Percentiles rank a stretch among this genome's conserved stretches.
Evolutionary conservation across 495 filamentous ascomycete species (phyloP).

Genomic region (Venustampulla echinocandica): DNA sequence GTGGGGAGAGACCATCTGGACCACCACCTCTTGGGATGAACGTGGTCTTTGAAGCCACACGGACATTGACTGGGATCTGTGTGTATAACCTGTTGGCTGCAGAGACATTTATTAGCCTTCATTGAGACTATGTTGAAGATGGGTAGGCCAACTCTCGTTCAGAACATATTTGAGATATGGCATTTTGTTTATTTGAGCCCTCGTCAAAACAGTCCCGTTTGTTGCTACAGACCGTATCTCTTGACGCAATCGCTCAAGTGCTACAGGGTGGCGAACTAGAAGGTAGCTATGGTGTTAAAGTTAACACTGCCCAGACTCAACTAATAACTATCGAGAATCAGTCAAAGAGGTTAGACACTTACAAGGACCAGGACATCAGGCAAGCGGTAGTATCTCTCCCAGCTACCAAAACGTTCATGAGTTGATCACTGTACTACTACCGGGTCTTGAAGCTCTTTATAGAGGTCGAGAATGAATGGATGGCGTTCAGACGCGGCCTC

Average conservation of each 20-base stretch:
- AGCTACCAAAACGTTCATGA: conserved; percentile 41
- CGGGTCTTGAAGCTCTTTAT: too few species aligned
- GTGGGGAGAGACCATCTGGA: conserved; percentile 45
- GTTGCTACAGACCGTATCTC: conserved; percentile 29
- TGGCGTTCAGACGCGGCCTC: conserved; percentile 23
- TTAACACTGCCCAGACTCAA: neutral
- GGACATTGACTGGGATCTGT: conserved; percentile 54
- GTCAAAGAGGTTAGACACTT: conserved; percentile 10
- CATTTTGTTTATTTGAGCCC: conserved; percentile 28
- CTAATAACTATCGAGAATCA: neutral
- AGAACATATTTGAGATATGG: conserved; percentile 35
- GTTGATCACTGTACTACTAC: conserved; percentile 44
- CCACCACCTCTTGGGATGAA: conserved; percentile 64
- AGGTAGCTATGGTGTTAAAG: conserved; percentile 3
- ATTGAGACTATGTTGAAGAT: neutral
- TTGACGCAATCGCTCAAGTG: conserved; percentile 26
- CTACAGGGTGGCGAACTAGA: conserved; percentile 13
- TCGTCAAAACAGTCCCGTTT: conserved; percentile 20
- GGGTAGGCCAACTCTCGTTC: conserved; percentile 27
- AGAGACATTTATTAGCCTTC: neutral
- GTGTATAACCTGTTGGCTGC: conserved; percentile 48
- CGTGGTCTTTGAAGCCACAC: conserved; percentile 53
- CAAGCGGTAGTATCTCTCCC: conserved; percentile 44
- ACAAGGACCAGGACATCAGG: conserved; percentile 43
- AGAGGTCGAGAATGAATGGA: too few species aligned